Percentiles rank a stretch among this genome's conserved stretches.
Evolutionary conservation across 2,329 filamentous ascomycete species (phyloP).

Genomic region (Aspergillus quadrilineatus): DNA sequence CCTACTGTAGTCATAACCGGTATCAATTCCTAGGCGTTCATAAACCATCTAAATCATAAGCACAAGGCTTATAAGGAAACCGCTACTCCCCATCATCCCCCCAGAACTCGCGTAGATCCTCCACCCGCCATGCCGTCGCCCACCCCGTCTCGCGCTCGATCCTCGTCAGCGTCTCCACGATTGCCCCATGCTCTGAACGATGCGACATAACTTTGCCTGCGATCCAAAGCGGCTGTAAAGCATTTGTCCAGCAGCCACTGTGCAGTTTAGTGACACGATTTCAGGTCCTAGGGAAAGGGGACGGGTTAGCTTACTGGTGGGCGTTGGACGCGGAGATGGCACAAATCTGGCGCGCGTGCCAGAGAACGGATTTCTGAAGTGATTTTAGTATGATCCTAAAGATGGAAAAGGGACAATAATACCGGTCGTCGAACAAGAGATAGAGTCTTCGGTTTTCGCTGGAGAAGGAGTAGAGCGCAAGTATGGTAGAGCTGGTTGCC

Average conservation of each 20-base stretch:
- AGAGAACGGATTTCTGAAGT: slow-evolving; percentile 43
- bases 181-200: slow-evolving; percentile 43
- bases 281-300: too few relatives aligned
- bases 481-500: slow-evolving; percentile 39
- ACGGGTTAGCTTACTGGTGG: slow-evolving; percentile 34
- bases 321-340: slow-evolving; percentile 47
- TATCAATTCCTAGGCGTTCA: too few relatives aligned
- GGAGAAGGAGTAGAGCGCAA: slow-evolving; percentile 30
- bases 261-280: neutral
- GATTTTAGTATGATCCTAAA: neutral
- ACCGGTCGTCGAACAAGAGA: slow-evolving; percentile 24
- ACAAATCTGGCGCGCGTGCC: slow-evolving; percentile 50
- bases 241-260: slow-evolving; percentile 47
- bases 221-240: slow-evolving; percentile 50
- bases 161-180: slow-evolving; percentile 49
- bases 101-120: slow-evolving; percentile 55
- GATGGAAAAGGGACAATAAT: neutral
- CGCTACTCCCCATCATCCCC: slow-evolving; percentile 35
- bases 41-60: too few relatives aligned
- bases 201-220: slow-evolving; percentile 50
- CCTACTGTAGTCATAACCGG: too few relatives aligned
- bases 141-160: slow-evolving; percentile 57
- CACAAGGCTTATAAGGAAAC: too few relatives aligned
- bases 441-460: slow-evolving; percentile 30
- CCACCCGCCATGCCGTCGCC: slow-evolving; percentile 54